Conservation (phyloP, 768 basidiomycete genomes). For the Suillus brevipes region DNA sequence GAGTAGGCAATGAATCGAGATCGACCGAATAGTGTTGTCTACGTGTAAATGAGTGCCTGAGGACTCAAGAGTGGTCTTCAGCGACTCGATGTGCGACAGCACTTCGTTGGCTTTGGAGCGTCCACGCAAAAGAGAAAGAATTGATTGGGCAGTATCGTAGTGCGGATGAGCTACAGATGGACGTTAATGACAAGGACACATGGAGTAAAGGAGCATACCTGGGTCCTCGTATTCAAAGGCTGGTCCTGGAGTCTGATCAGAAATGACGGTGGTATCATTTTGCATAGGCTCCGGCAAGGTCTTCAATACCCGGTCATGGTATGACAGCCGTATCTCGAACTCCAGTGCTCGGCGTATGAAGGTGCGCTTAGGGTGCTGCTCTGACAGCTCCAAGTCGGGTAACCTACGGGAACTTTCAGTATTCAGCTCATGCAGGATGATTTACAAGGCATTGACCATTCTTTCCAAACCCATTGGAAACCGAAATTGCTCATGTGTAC, state of each 20-base stretch:
- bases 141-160: conserved; percentile 73
- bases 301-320: conserved; percentile 88
- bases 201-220: conserved; percentile 40
- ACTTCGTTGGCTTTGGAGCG: conserved; percentile 81
- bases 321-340: conserved; percentile 87
- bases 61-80: conserved; percentile 67
- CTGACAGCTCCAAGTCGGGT: conserved; percentile 71
- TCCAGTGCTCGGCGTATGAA: conserved; percentile 89
- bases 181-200: neutral
- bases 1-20: conserved; percentile 84
- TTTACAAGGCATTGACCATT: conserved; percentile 65
- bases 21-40: conserved; percentile 67
- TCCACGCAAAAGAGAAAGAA: conserved; percentile 80
- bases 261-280: conserved; percentile 59
- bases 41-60: conserved; percentile 55
- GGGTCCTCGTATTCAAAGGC: conserved; percentile 84
- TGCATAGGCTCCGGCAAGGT: conserved; percentile 86
- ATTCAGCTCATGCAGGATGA: neutral
- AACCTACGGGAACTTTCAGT: conserved; percentile 53
- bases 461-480: conserved; percentile 99
- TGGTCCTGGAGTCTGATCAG: conserved; percentile 73
- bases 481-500: conserved; percentile 97
- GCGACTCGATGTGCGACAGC: conserved; percentile 65
- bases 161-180: conserved; percentile 62
- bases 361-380: conserved; percentile 81